Evolutionary conservation across 2,329 filamentous ascomycete species (phyloP), one percentile per base, ranked within the genome.

Genomic region (Blumeriella jaapii): DNA sequence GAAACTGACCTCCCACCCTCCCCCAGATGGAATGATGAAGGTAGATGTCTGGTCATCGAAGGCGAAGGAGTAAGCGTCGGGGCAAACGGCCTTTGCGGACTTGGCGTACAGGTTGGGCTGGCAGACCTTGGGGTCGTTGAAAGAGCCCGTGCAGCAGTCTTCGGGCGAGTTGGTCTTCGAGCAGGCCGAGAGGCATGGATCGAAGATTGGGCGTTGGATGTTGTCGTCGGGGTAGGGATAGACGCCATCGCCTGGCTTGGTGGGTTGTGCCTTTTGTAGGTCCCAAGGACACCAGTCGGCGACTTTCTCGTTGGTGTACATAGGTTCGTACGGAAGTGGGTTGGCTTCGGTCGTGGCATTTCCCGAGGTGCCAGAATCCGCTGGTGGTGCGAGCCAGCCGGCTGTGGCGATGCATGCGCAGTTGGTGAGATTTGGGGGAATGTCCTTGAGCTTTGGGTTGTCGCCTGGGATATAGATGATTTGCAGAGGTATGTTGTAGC

Each of bases 21-120:
- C 81, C 12, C 83, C 82, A 8, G 57, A 64, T 2, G 74, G 73
- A 22, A 78, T 63, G 47, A 74, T 72, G 48, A 78, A 78, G 0
- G 73, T 78, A 11, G 67, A 71, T 18, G 62, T 61, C 41, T 63
- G 59, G 50, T 76, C 70, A 46, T 74, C 69, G 56, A 72, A 74
- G 32, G 80, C 77, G 55, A 72, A 93, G 51, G 78, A 84, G 60
- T 91, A 93, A 2, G 83, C 83, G 58, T 93, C 84, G 1, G 84
- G 83, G 54, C 84, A 93, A 9, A 89, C 68, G 3, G 60, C 61
- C 62, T 93, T 91, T 34, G 82, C 80, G 8, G 65, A 64, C 39
- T 64, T 70, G 46, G 77, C 76, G 60, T 87, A 91, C 25, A 70
- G 59, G 32, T 75, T 75, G 2, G 79, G 75, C 40, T 66, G 62